Percentiles rank a stretch among this genome's conserved stretches.
Evolutionary conservation across 208 protist genomes (phyloP).

Genomic region (Endotrypanum monterogeii): DNA sequence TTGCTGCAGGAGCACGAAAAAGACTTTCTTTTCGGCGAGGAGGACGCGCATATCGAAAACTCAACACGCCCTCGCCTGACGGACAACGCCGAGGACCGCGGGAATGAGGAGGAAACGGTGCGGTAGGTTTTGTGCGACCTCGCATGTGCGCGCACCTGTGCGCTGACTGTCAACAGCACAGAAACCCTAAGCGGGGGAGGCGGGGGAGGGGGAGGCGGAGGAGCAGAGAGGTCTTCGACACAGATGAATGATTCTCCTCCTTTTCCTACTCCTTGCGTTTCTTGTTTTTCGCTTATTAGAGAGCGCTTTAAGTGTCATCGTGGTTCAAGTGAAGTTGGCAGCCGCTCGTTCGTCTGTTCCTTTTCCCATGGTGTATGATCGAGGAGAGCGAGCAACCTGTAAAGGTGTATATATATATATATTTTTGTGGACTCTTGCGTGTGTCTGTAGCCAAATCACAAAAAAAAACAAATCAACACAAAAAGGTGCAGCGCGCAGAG

Average conservation of each 20-base stretch:
- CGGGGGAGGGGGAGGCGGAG: too few species aligned
- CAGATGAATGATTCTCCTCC: background rate
- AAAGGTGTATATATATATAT: slow-evolving; percentile 1
- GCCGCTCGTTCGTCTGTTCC: background rate
- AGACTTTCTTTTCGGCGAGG: slow-evolving; percentile 92
- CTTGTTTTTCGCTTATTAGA: background rate
- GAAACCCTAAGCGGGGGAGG: too few species aligned
- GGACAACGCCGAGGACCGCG: slow-evolving; percentile 23
- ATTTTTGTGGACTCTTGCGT: background rate
- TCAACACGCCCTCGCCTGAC: slow-evolving; percentile 41
- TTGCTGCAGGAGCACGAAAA: slow-evolving; percentile 91
- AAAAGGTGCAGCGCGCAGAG: too few species aligned
- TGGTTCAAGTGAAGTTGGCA: background rate
- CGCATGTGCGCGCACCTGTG: background rate
- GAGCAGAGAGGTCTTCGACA: background rate
- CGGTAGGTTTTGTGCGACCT: slow-evolving; percentile 5
- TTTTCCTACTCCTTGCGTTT: background rate
- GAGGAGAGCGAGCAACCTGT: background rate
- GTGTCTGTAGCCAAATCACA: slow-evolving; percentile 6
- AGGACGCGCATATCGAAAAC: slow-evolving; percentile 73
- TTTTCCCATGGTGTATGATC: background rate
- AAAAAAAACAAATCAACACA: too few species aligned
- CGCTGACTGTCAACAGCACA: background rate
- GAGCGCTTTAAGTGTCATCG: background rate
- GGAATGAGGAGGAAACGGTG: slow-evolving; percentile 53